Evolutionary conservation across 208 protist genomes (phyloP).

Genomic region (Crithidia sp.): DNA sequence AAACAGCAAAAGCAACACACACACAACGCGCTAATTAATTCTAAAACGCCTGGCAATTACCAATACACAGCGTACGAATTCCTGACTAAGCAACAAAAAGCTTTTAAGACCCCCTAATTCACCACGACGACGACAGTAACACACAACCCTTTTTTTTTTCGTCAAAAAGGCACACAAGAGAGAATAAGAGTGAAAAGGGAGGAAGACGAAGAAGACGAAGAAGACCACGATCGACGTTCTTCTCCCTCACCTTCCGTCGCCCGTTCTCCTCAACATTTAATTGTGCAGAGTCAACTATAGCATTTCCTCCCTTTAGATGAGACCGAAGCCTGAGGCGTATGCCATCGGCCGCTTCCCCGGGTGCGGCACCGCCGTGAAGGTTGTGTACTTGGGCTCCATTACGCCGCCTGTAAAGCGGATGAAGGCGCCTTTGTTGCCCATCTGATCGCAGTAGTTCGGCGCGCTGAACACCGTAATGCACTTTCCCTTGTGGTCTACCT

Average conservation of each 20-base stretch:
- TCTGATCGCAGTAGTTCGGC: conserved; percentile 99
- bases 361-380: conserved; percentile 73
- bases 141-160: no score
- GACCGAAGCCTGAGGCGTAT: conserved; percentile 68
- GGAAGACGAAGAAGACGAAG: background rate
- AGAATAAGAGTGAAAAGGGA: background rate
- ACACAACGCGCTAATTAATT: no score
- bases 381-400: conserved; percentile 82
- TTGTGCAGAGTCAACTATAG: background rate
- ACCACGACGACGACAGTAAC: no score
- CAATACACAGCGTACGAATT: no score
- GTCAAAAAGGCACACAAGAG: no score
- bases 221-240: background rate
- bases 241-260: background rate
- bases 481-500: conserved; percentile 93
- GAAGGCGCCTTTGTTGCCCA: conserved; percentile 93
- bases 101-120: no score
- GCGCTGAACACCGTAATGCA: conserved; percentile 97
- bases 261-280: background rate
- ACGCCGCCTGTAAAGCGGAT: conserved; percentile 84
- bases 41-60: no score
- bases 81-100: no score
- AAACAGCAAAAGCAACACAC: no score
- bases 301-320: conserved; percentile 39
- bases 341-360: conserved; percentile 86